Conservation (phyloP, 495 filamentous ascomycete species). For the Xeromyces bisporus region DNA sequence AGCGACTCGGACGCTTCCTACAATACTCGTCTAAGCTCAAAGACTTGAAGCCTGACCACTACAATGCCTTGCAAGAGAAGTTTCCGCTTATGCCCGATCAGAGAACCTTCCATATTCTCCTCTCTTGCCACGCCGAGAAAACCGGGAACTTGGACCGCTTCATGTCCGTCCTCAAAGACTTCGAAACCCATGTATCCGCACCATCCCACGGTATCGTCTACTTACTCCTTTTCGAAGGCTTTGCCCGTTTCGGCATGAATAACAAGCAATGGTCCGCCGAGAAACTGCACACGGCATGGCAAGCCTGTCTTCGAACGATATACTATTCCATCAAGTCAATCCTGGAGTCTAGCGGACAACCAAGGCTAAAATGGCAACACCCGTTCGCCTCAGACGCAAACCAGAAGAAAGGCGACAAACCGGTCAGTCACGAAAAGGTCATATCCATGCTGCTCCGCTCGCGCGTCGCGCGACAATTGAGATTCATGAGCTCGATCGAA, state of each 20-base stretch:
- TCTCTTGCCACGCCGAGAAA: constrained; percentile 19
- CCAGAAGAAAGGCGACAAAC: neutral
- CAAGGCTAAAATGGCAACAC: constrained; percentile 22
- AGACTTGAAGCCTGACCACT: constrained; percentile 13
- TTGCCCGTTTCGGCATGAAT: constrained; percentile 48
- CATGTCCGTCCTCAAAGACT: constrained; percentile 21
- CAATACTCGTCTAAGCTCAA: constrained; percentile 17
- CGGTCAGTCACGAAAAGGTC: neutral
- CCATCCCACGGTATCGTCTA: constrained; percentile 28
- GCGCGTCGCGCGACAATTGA: no score
- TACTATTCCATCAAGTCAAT: constrained; percentile 40
- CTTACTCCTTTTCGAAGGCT: constrained; percentile 51
- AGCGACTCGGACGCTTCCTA: constrained; percentile 21
- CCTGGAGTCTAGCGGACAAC: no score
- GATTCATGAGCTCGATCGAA: no score
- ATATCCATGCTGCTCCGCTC: no score
- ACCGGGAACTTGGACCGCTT: constrained; percentile 22
- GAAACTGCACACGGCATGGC: constrained; percentile 32
- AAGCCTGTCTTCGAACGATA: constrained; percentile 30
- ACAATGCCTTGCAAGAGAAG: constrained; percentile 22
- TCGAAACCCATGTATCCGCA: constrained; percentile 20
- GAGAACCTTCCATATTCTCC: constrained; percentile 28
- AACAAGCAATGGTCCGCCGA: constrained; percentile 48
- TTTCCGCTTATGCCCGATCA: constrained; percentile 26
- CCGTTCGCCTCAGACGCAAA: constrained; percentile 7